phyloP scores from a whole-genome alignment of 305 asterid genomes.

The Fraxinus greggii region DNA sequence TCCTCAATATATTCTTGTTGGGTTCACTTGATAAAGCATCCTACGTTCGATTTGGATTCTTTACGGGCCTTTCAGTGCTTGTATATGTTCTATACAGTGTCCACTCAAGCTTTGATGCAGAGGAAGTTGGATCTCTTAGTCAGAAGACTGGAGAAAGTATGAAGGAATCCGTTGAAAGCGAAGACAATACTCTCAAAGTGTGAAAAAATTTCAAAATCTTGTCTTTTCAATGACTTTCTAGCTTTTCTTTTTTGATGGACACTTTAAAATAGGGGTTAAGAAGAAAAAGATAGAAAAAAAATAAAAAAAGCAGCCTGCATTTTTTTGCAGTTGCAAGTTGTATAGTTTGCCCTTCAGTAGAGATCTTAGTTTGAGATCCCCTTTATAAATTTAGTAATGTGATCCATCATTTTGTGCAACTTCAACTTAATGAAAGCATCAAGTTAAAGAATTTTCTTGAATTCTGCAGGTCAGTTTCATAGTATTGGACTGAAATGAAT shows the following conservation, averaged over 20 bases:
- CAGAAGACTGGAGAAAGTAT: slow-evolving; percentile 45
- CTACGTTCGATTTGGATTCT: slow-evolving; percentile 71
- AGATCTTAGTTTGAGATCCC: slow-evolving; percentile 19
- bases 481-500: not conserved
- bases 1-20: slow-evolving; percentile 79
- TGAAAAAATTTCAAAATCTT: slow-evolving; percentile 21
- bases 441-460: slow-evolving; percentile 8
- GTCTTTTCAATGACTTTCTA: slow-evolving; percentile 15
- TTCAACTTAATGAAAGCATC: slow-evolving; percentile 21
- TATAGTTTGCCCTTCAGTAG: slow-evolving; percentile 23
- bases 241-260: slow-evolving; percentile 24
- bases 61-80: slow-evolving; percentile 57
- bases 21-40: slow-evolving; percentile 68
- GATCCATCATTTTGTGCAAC: slow-evolving; percentile 30
- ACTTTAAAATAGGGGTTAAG: slow-evolving; percentile 19
- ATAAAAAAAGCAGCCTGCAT: slow-evolving; percentile 11
- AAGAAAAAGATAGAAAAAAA: not conserved
- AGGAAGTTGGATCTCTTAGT: slow-evolving; percentile 55
- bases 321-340: slow-evolving; percentile 29
- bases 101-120: slow-evolving; percentile 93
- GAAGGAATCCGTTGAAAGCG: slow-evolving; percentile 48
- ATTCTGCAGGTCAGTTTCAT: not conserved
- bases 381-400: slow-evolving; percentile 19
- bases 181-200: slow-evolving; percentile 44
- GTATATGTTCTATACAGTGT: slow-evolving; percentile 76